Conservation (phyloP, 345 rosid genomes). For the Draba incana region DNA sequence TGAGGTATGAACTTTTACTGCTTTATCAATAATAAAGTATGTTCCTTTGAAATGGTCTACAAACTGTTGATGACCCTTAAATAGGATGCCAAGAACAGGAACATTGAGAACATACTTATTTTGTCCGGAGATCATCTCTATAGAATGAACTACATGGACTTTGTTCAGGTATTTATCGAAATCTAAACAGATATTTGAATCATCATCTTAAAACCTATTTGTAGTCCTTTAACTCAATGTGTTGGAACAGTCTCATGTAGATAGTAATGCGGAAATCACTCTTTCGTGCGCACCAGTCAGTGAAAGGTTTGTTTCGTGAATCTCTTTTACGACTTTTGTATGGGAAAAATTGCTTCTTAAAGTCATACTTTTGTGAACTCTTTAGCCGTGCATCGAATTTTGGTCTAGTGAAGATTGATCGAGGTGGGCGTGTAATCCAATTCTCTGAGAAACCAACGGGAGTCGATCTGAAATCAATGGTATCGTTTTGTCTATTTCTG, state of each 20-base stretch:
- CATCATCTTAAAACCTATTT: not conserved
- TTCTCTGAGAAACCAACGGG: slow-evolving; percentile 83
- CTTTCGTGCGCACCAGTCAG: slow-evolving; percentile 40
- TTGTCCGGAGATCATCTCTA: slow-evolving; percentile 91
- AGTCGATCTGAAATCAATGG: slow-evolving; percentile 70
- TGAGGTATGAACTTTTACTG: slow-evolving; percentile 53
- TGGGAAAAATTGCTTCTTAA: not conserved
- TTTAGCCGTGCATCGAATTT: slow-evolving; percentile 77
- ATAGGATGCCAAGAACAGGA: slow-evolving; percentile 78
- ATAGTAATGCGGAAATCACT: slow-evolving; percentile 36
- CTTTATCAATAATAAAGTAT: not conserved
- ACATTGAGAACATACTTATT: slow-evolving; percentile 81
- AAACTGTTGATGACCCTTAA: slow-evolving; percentile 21
- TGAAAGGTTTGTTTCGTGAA: slow-evolving; percentile 34
- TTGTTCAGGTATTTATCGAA: slow-evolving; percentile 60
- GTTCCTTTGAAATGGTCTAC: slow-evolving; percentile 2
- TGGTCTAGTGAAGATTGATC: slow-evolving; percentile 76
- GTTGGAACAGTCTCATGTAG: slow-evolving; percentile 37
- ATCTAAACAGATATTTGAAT: slow-evolving; percentile 1
- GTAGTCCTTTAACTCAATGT: not conserved
- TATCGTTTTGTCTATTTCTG: slow-evolving; percentile 31
- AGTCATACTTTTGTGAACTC: slow-evolving; percentile 13
- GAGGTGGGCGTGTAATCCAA: slow-evolving; percentile 58
- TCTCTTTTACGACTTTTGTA: not conserved
- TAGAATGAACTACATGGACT: slow-evolving; percentile 92